These are phyloP conservation scores for Alloteropsis semialata DNA, from an alignment of 176 grass and related monocot genomes.

Conservation along the genomic window DNA sequence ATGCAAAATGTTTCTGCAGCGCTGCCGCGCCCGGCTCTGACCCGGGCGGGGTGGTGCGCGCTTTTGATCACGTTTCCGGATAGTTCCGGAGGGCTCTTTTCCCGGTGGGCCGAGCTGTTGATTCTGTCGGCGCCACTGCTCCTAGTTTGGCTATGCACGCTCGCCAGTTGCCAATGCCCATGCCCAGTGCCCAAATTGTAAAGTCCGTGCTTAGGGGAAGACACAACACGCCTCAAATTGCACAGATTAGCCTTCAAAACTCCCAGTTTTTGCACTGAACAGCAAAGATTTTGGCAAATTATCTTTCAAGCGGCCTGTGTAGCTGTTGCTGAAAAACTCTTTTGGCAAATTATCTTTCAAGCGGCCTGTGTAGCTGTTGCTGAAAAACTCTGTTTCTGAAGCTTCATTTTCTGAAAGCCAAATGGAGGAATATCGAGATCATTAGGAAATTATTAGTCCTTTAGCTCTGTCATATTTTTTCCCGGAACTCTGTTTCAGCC, in stretches of 20 bases:
- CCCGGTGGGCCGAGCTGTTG: constrained; percentile 1
- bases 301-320: not conserved
- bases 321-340: not conserved
- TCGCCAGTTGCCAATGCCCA: not conserved
- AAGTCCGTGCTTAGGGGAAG: not conserved
- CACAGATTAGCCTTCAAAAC: not conserved
- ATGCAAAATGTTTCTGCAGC: not conserved
- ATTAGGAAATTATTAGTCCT: not conserved
- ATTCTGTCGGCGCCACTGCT: not conserved
- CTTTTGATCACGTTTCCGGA: constrained; percentile 32
- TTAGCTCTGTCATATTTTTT: not conserved
- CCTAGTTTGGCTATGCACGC: not conserved
- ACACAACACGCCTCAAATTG: not conserved
- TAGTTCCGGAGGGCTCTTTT: not conserved
- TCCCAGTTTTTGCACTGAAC: not conserved
- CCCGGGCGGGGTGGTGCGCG: not conserved
- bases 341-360: no score
- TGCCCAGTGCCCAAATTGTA: not conserved
- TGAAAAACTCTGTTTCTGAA: not conserved
- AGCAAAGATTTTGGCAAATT: not conserved
- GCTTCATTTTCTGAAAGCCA: not conserved
- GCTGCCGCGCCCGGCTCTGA: no score
- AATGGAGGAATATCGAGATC: not conserved
- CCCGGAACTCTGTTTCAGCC: not conserved
- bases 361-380: not conserved